Evolutionary conservation across 495 filamentous ascomycete species (phyloP).

Genomic region (Lasiosphaeris hirsuta): DNA sequence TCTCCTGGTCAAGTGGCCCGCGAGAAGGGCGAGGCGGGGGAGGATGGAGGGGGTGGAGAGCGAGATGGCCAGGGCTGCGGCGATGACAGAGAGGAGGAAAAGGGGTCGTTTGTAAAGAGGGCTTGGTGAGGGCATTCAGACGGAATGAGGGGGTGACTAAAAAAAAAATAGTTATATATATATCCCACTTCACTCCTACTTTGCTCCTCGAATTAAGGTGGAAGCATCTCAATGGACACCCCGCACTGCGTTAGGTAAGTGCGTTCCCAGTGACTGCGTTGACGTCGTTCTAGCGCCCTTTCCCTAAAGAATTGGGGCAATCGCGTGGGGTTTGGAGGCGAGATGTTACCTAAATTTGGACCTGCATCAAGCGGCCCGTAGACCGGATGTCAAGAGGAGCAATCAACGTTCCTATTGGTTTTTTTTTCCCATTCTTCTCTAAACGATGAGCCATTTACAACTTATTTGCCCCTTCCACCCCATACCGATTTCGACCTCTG

Average conservation of each 20-base stretch:
- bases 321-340: background rate
- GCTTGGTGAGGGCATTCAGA: background rate
- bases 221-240: background rate
- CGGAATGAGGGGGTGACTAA: background rate
- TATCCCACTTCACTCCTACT: background rate
- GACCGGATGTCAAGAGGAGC: too few species aligned
- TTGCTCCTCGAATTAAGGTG: background rate
- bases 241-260: conserved; percentile 1
- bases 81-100: conserved; percentile 17
- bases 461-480: too few species aligned
- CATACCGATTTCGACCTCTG: too few species aligned
- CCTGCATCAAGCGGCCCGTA: too few species aligned
- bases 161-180: background rate
- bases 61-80: conserved; percentile 26
- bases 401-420: too few species aligned
- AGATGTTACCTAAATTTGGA: too few species aligned
- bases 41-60: conserved; percentile 4
- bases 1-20: conserved; percentile 8
- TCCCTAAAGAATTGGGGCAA: background rate
- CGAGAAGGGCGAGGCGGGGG: conserved; percentile 22
- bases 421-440: too few species aligned
- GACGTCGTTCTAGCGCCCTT: background rate
- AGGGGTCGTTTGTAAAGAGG: conserved; percentile 1
- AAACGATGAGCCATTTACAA: too few species aligned
- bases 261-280: background rate